Evolutionary conservation across 495 filamentous ascomycete genomes (phyloP).

Genomic region (Annulohypoxylon moriforme): DNA sequence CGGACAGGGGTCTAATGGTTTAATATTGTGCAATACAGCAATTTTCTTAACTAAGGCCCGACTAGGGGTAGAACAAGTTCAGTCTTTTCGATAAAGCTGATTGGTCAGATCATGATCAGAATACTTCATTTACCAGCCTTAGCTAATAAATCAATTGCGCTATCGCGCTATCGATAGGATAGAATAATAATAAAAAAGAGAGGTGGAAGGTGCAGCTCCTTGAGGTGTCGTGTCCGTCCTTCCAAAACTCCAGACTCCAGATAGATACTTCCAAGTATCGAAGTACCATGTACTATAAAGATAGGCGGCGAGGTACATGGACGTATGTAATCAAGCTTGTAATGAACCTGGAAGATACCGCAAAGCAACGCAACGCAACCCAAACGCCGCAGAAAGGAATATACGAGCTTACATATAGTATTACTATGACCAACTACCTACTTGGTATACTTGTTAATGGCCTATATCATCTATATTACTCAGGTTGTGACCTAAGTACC

Average conservation of each 20-base stretch:
- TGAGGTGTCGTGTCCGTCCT: neutral
- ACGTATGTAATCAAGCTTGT: constrained; percentile 28
- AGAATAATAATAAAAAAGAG: too few species aligned
- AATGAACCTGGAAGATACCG: constrained; percentile 20
- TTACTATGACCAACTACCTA: constrained; percentile 19
- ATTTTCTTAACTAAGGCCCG: constrained; percentile 36
- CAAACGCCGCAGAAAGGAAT: constrained; percentile 15
- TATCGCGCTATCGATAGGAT: neutral
- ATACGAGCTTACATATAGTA: constrained; percentile 38
- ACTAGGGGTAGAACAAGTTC: constrained; percentile 38
- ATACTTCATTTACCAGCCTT: constrained; percentile 14
- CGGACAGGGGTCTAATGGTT: constrained; percentile 33
- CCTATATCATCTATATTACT: constrained; percentile 1
- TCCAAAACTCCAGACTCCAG: neutral
- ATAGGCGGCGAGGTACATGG: too few species aligned
- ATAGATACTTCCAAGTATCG: neutral
- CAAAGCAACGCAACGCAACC: constrained; percentile 12
- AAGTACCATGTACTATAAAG: constrained; percentile 2
- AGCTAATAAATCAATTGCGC: constrained; percentile 22
- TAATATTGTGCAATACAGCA: constrained; percentile 46
- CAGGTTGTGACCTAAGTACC: constrained; percentile 31
- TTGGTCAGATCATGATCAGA: constrained; percentile 10
- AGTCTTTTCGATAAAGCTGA: constrained; percentile 40
- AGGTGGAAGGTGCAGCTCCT: too few species aligned
- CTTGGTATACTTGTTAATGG: neutral